Base-by-base conservation (phyloP, 2,329 filamentous ascomycete species). In the Colletotrichum echinochloae region DNA sequence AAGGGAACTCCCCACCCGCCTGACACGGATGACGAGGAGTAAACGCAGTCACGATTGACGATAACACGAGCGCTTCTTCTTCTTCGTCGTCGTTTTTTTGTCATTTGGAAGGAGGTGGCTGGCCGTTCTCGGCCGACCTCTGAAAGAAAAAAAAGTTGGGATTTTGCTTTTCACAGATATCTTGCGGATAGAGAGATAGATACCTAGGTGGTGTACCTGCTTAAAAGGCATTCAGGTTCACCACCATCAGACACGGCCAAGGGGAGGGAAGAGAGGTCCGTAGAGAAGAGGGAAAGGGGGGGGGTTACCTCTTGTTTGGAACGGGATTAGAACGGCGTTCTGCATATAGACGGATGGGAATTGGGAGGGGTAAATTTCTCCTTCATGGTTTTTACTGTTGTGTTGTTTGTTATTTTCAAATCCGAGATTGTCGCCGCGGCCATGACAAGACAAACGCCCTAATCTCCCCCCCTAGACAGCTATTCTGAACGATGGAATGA, bases 1-100 rank as follows among this genome's bases (percentile, higher is more conserved):
- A 94, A 95, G 88, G 94, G 93, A 6, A 95, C 93, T 4, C 92
- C 92, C 37, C 90, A 92, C 79, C 92, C 92, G 8, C 82, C 81
- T 11, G 93, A 95, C 79, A 94, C 92, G 23, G 93, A 95, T 76
- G 93, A 94, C 73, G 93, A 95, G 79, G 89, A 84, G 39, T 77
- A 74, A 78, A 5, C 33, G 9, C 37, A 65, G 33, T 57, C 60
- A 64, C n/a, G 61, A 64, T 41, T 49, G 67, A 65, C 48, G 68
- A 59, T 71, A 55, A 63, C 55, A 68, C 41, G 64, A 71, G 55
- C 57, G 51, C 52, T 56, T 33, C 61, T 39, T 64, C 59, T 51
- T 65, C 16, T 18, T 30, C 33, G n/a, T n/a, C n/a, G n/a, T n/a
- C n/a, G n/a, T 37, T 56, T 56, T 61, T 56, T 60, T 49, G 33